Evolutionary conservation across 768 basidiomycete genomes (phyloP), one percentile per base, ranked within the genome.

Genomic region (Tulasnella sp.): DNA sequence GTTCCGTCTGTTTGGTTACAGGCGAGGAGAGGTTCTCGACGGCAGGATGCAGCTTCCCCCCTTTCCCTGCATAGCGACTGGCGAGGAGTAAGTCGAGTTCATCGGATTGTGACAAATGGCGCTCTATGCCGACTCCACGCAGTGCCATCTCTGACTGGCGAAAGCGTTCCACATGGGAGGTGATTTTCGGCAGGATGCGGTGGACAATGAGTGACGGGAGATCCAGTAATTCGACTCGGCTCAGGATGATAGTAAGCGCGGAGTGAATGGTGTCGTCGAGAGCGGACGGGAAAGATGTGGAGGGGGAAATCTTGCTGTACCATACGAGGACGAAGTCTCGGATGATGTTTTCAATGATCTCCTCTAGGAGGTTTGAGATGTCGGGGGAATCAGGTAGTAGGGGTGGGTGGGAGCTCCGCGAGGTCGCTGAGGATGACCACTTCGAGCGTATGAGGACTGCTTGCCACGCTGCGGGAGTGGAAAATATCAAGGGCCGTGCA

Each of bases 381-480:
- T 88, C 84, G 15, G 89, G 88, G 49, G 88, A 88, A 34, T 88
- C 85, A 37, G 91, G 90, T 79, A 87, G 87, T 25, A 96, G 83
- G 9, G 90, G 88, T 0, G 91, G 86, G 25, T 91, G 85, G n/a
- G 88, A 85, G 80, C 90, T 89, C 0, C 91, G 89, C 15, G 38
- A 36, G 3, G 89, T 84, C 76, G 86, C 88, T 58, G 54, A 58
- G 79, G 91, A 89, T 3, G 93, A 93, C 96, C 95, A 97, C 82
- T 92, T 90, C n/a, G 93, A 93, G 39, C 95, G 89, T 67, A 89
- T 94, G 71, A 93, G 85, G 68, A 94, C 92, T 0, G 91, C 94
- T 80, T 96, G 93, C 96, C 96, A 97, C 39, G 95, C 96, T 76
- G 96, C 94, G 34, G 94, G 93, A 2, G 94, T 94, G 4, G 94